These are phyloP conservation scores for Candida nemodendra DNA, from an alignment of 805 yeast species.

Conservation along the genomic window DNA sequence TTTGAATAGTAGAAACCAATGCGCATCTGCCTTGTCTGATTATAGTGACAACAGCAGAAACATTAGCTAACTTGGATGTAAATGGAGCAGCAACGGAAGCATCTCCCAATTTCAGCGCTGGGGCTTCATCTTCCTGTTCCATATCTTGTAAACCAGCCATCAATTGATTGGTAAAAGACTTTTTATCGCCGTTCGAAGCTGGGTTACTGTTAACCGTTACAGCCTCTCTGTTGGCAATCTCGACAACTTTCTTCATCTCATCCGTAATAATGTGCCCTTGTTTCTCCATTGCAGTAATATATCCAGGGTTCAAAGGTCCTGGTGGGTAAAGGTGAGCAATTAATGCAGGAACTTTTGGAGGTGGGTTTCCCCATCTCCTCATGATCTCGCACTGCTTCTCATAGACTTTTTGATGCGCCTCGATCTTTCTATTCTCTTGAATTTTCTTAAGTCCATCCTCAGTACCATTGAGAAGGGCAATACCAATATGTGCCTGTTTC, in stretches of 20 bases:
- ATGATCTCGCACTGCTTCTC: conserved; percentile 81
- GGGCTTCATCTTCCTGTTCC: conserved; percentile 77
- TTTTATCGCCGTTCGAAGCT: conserved; percentile 34
- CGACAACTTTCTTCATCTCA: conserved; percentile 64
- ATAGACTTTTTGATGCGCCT: conserved; percentile 64
- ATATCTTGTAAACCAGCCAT: conserved; percentile 51
- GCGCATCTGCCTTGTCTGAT: conserved; percentile 99
- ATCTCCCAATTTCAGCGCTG: conserved; percentile 91
- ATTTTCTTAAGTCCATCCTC: conserved; percentile 89
- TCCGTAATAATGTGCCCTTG: conserved; percentile 79
- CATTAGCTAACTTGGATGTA: conserved; percentile 90
- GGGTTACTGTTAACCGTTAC: conserved; percentile 9
- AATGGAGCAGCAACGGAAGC: conserved; percentile 99
- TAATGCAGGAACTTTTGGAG: conserved; percentile 77
- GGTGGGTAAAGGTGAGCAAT: conserved; percentile 97
- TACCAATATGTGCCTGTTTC: conserved; percentile 97
- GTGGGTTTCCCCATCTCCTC: conserved; percentile 77
- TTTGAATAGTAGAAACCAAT: conserved; percentile 93
- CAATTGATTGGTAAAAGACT: conserved; percentile 61
- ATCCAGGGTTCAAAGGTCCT: conserved; percentile 87
- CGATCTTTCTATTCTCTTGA: conserved; percentile 73
- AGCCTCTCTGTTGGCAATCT: conserved; percentile 40
- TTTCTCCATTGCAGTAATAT: conserved; percentile 78
- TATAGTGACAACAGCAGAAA: conserved; percentile 87
- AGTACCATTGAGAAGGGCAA: conserved; percentile 96